phyloP scores from a whole-genome alignment of 352 stramenopile genomes.

The Phytopythium litorale region DNA sequence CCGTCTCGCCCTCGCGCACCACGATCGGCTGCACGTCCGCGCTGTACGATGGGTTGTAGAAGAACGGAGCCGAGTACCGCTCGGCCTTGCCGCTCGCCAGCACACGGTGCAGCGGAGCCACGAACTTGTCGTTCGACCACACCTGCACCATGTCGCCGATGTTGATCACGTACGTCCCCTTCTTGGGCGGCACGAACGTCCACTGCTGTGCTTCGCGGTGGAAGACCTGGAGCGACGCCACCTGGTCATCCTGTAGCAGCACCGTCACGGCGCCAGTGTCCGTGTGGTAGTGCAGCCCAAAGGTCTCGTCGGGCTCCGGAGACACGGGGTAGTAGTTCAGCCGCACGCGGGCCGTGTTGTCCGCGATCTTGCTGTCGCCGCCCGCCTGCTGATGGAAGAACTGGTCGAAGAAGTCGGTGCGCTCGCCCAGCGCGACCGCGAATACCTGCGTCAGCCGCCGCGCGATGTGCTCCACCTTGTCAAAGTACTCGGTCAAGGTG shows the following conservation, averaged over 20 bases:
- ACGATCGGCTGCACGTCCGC: conserved; percentile 60
- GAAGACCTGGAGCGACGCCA: conserved; percentile 53
- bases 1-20: conserved; percentile 22
- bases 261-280: conserved; percentile 53
- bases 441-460: conserved; percentile 53
- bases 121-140: conserved; percentile 51
- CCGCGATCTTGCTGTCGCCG: conserved; percentile 2
- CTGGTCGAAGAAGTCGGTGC: conserved; percentile 45
- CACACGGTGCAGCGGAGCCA: conserved; percentile 48
- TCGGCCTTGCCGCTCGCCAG: conserved; percentile 29
- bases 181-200: conserved; percentile 38
- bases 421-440: conserved; percentile 44
- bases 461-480: conserved; percentile 50
- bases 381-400: conserved; percentile 31
- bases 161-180: conserved; percentile 57
- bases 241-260: conserved; percentile 55
- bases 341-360: conserved; percentile 87
- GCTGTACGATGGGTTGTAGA: conserved; percentile 69
- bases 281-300: conserved; percentile 58
- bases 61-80: conserved; percentile 57
- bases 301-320: conserved; percentile 31
- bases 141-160: conserved; percentile 60
- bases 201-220: conserved; percentile 45
- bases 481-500: conserved; percentile 38
- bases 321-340: conserved; percentile 90